These are phyloP conservation scores for Kwoniella sp. DNA, from an alignment of 768 basidiomycete genomes.

Conservation along the genomic window DNA sequence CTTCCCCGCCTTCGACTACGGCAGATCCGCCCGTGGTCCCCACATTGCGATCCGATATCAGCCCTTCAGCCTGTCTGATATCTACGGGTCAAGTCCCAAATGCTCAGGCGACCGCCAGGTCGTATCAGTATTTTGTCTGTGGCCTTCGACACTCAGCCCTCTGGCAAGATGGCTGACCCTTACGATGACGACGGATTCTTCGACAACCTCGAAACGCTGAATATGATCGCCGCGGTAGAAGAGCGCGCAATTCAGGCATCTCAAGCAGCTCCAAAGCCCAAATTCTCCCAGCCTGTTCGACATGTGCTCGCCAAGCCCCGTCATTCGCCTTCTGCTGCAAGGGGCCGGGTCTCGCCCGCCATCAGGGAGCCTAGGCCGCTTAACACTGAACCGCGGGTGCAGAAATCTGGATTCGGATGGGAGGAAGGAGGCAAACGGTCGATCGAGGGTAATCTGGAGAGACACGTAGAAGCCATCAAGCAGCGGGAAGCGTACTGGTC, in stretches of 20 bases:
- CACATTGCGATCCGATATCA: too few species aligned
- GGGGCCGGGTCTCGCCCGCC: neutral
- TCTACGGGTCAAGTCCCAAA: too few species aligned
- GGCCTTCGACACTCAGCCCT: too few species aligned
- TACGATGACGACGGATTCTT: conserved; percentile 34
- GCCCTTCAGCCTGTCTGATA: too few species aligned
- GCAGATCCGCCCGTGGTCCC: too few species aligned
- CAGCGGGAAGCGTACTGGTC: conserved; percentile 26
- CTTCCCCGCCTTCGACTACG: too few species aligned
- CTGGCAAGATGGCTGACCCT: too few species aligned
- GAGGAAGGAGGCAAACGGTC: conserved; percentile 34
- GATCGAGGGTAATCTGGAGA: conserved; percentile 26
- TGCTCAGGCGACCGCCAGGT: too few species aligned
- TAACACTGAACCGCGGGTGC: conserved; percentile 31
- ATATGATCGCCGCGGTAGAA: conserved; percentile 22
- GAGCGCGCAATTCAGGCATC: conserved; percentile 20
- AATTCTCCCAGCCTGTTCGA: conserved; percentile 15
- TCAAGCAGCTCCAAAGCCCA: conserved; percentile 10
- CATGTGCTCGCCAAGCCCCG: conserved; percentile 31
- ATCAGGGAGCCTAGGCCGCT: conserved; percentile 32
- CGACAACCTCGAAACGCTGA: conserved; percentile 23
- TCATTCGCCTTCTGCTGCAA: conserved; percentile 10
- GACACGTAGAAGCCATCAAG: conserved; percentile 25
- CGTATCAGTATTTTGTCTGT: too few species aligned
- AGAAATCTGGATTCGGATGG: conserved; percentile 34